Evolutionary conservation across 2,329 filamentous ascomycete genomes (phyloP).

Genomic region (Fusarium sacchari): DNA sequence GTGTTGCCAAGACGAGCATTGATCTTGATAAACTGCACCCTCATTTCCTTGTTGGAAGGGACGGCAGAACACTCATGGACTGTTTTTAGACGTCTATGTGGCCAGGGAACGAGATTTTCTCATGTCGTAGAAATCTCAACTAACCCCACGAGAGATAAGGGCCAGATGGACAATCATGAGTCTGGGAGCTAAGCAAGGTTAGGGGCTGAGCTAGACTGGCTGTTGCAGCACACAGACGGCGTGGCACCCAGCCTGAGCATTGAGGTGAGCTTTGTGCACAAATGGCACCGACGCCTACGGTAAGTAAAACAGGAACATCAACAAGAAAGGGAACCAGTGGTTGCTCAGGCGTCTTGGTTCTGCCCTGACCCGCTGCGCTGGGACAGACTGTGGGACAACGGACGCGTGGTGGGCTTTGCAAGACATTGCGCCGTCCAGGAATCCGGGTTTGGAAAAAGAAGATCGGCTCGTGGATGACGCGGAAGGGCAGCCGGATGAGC

Average conservation of each 20-base stretch:
- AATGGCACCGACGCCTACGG: neutral
- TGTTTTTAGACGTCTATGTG: conserved; percentile 15
- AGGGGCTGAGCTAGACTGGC: conserved; percentile 18
- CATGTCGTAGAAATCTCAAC: neutral
- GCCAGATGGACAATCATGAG: conserved; percentile 34
- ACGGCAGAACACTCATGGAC: conserved; percentile 15
- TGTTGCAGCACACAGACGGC: conserved; percentile 40
- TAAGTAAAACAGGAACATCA: conserved; percentile 9
- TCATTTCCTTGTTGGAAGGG: conserved; percentile 1
- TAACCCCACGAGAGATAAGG: conserved; percentile 38
- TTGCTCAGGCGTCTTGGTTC: conserved; percentile 13
- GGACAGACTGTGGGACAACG: conserved; percentile 28
- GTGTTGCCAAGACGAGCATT: conserved; percentile 4
- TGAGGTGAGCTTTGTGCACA: conserved; percentile 26
- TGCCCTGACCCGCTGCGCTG: conserved; percentile 35
- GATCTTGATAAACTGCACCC: neutral
- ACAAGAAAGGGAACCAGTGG: conserved; percentile 9
- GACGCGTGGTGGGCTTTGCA: conserved; percentile 23
- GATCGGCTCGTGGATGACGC: conserved; percentile 23
- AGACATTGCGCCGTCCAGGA: conserved; percentile 16
- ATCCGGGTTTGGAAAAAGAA: neutral
- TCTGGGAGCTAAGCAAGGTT: conserved; percentile 19
- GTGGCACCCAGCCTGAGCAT: conserved; percentile 34
- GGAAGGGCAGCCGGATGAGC: conserved; percentile 23
- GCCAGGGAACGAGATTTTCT: conserved; percentile 1